Evolutionary conservation across 192 early-diverging fungal genomes (phyloP).

Genomic region (Spizellomyces sp.): DNA sequence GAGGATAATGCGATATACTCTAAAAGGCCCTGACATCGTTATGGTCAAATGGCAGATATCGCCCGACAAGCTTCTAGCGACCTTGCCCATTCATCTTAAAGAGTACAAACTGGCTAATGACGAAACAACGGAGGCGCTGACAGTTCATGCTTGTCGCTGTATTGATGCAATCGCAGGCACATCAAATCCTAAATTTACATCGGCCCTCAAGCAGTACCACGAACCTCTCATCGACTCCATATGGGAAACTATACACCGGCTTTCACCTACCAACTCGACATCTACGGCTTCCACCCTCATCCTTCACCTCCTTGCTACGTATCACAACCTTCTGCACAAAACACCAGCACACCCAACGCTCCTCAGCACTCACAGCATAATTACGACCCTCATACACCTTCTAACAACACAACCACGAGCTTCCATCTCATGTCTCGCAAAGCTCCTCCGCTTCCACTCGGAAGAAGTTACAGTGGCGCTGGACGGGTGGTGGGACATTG

Average conservation of each 20-base stretch:
- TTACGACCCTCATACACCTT: constrained; percentile 5
- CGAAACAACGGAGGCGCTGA: no score
- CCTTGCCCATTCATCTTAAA: no score
- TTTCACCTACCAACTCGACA: neutral
- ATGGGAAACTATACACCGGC: neutral
- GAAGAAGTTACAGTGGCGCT: constrained; percentile 6
- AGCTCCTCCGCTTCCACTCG: constrained; percentile 9
- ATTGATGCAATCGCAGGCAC: no score
- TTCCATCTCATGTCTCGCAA: no score
- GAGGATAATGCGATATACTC: no score
- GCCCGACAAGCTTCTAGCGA: no score
- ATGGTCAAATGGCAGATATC: no score
- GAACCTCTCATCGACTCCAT: constrained; percentile 10
- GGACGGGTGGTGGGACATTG: constrained; percentile 35
- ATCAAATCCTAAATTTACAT: no score
- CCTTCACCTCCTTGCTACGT: neutral
- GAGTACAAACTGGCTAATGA: no score
- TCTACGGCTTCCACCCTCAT: neutral
- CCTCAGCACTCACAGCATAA: neutral
- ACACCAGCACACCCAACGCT: neutral
- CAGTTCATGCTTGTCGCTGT: no score
- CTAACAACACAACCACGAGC: neutral
- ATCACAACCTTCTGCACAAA: constrained; percentile 5
- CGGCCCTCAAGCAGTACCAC: no score
- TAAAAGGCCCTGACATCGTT: no score